A percentile compares a stretch with the other conserved stretches of the same genome.
Conservation (phyloP, 1,284 basidiomycete species). For the Pterula multifida region DNA sequence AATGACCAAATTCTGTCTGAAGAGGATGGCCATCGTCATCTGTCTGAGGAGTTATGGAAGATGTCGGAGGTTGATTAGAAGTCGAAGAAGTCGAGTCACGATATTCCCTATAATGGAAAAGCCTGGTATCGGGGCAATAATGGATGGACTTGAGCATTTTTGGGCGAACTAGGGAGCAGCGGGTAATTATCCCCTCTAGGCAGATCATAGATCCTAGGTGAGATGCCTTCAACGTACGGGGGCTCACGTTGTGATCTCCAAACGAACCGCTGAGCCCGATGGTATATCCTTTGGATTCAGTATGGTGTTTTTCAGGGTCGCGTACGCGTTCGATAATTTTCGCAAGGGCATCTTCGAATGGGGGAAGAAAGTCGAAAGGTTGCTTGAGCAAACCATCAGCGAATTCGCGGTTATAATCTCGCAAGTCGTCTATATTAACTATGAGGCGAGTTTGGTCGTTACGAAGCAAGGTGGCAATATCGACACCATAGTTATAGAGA, state of each 20-base stretch:
- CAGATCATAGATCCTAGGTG: constrained; percentile 96
- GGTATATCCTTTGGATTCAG: constrained; percentile 69
- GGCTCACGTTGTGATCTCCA: constrained; percentile 96
- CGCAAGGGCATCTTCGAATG: constrained; percentile 79
- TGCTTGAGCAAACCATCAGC: constrained; percentile 79
- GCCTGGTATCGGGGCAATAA: constrained; percentile 79
- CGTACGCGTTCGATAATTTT: constrained; percentile 69
- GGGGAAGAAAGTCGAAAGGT: constrained; percentile 84
- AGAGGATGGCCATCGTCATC: constrained; percentile 85
- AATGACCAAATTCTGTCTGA: constrained; percentile 89
- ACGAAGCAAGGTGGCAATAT: constrained; percentile 78
- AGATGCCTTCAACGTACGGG: constrained; percentile 78
- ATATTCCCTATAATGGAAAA: constrained; percentile 85
- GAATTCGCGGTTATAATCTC: constrained; percentile 83
- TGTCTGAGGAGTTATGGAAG: constrained; percentile 83
- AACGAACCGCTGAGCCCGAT: constrained; percentile 98
- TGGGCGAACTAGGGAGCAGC: constrained; percentile 95
- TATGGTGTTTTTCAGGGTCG: constrained; percentile 76
- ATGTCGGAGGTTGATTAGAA: constrained; percentile 78
- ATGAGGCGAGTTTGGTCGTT: constrained; percentile 81
- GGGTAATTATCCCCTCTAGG: constrained; percentile 95
- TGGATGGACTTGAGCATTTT: constrained; percentile 98
- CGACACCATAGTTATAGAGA: constrained; percentile 77
- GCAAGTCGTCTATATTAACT: constrained; percentile 93
- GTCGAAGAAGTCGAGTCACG: constrained; percentile 86